Evolutionary conservation across 345 rosid species (phyloP).

Genomic region (Populus pruinosa): DNA sequence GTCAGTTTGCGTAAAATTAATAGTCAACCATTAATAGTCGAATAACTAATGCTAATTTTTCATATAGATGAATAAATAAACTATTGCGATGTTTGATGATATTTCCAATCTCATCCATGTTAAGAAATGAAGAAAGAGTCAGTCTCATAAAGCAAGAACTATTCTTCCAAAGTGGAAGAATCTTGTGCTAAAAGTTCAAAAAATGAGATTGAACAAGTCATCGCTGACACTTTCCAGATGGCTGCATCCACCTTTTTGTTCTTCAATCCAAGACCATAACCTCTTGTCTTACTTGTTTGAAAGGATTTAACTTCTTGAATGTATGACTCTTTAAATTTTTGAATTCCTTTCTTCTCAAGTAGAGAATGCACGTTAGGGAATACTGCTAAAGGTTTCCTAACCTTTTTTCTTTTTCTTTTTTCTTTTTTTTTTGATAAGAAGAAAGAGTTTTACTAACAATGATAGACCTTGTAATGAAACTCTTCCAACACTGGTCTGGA

Average conservation of each 20-base stretch:
- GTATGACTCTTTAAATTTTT: too few relatives aligned
- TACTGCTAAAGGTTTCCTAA: too few relatives aligned
- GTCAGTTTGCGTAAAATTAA: too few relatives aligned
- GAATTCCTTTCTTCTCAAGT: too few relatives aligned
- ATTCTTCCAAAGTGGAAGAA: background rate
- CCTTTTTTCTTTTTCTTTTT: too few relatives aligned
- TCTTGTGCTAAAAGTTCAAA: background rate
- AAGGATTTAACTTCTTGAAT: too few relatives aligned
- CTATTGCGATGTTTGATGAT: background rate
- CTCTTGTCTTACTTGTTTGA: background rate
- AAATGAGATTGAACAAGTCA: background rate
- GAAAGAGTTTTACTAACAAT: too few relatives aligned
- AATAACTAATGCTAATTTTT: background rate
- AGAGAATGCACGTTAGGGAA: too few relatives aligned
- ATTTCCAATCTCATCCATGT: background rate
- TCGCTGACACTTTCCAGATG: background rate
- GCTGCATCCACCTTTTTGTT: background rate
- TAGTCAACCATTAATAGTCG: background rate
- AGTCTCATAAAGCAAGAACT: background rate
- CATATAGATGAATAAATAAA: too few relatives aligned
- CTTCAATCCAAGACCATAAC: background rate
- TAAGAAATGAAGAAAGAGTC: background rate
- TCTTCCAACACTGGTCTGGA: background rate
- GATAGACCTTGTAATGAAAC: background rate
- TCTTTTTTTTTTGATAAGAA: too few relatives aligned